These are phyloP conservation scores for Cryptosporidium sp. DNA, from an alignment of 169 alveolate genomes.

Conservation along the genomic window DNA sequence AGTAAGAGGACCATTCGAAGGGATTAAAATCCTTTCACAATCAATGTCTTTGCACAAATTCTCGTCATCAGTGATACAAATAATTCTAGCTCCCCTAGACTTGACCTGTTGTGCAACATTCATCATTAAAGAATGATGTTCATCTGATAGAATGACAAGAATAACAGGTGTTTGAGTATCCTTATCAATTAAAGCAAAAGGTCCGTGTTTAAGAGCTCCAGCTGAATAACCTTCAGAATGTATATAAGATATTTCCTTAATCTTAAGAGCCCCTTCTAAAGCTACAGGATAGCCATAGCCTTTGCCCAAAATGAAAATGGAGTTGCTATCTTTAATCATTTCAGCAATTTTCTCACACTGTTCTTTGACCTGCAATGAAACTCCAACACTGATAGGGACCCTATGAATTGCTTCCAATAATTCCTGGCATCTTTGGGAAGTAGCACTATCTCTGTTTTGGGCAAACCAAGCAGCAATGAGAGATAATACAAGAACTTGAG, in stretches of 20 bases:
- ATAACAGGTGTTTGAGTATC: constrained; percentile 87
- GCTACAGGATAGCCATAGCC: constrained; percentile 95
- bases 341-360: constrained; percentile 77
- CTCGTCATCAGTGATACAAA: constrained; percentile 90
- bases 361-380: constrained; percentile 77
- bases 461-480: constrained; percentile 91
- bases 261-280: constrained; percentile 96
- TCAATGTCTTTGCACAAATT: constrained; percentile 84
- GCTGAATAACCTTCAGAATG: constrained; percentile 97
- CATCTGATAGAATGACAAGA: constrained; percentile 90
- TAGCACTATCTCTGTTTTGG: constrained; percentile 78
- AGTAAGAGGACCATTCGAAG: constrained; percentile 85
- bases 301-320: constrained; percentile 84
- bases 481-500: constrained; percentile 89
- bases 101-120: constrained; percentile 92
- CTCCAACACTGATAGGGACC: constrained; percentile 82
- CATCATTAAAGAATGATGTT: constrained; percentile 86
- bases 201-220: constrained; percentile 96
- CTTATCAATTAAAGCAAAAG: constrained; percentile 93
- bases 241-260: constrained; percentile 94
- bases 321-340: constrained; percentile 75
- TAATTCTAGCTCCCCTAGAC: constrained; percentile 92
- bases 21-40: constrained; percentile 85
- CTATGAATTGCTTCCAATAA: constrained; percentile 78
- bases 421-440: constrained; percentile 75